Conservation (phyloP, 2,329 filamentous ascomycete species). For the Pseudophaeomoniella oleicola region DNA sequence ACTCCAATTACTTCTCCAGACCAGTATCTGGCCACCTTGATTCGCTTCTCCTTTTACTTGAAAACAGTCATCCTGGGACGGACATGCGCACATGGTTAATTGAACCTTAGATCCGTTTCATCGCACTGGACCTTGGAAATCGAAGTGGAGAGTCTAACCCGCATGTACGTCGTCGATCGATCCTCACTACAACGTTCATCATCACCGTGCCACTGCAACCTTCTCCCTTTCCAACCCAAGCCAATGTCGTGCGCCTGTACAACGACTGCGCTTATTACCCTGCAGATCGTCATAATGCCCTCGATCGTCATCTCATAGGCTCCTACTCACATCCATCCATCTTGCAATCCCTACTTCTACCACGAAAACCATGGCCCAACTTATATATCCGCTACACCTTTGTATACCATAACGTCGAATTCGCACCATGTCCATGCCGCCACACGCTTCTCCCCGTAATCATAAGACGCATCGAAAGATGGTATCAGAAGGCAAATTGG, state of each 20-base stretch:
- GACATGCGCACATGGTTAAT: too few species aligned
- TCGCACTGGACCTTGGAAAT: too few species aligned
- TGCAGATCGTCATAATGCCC: slow-evolving; percentile 1
- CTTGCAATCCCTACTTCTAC: background rate
- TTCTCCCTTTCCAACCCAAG: too few species aligned
- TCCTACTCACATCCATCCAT: slow-evolving; percentile 1
- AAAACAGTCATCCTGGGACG: too few species aligned
- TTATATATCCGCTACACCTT: background rate
- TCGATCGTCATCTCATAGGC: slow-evolving; percentile 1
- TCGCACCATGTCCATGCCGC: background rate
- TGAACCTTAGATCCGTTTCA: slow-evolving; percentile 5
- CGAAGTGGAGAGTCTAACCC: too few species aligned
- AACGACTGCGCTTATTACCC: background rate
- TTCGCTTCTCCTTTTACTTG: too few species aligned
- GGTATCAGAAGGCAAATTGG: slow-evolving; percentile 12
- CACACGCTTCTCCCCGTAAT: background rate
- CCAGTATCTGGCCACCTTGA: too few species aligned
- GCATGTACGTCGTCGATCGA: too few species aligned
- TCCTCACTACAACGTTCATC: too few species aligned
- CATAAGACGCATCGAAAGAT: background rate
- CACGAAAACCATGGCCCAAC: background rate
- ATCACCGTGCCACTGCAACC: too few species aligned
- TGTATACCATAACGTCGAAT: background rate
- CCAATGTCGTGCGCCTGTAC: too few species aligned
- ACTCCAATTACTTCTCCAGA: too few species aligned